Evolutionary conservation across 192 early-diverging fungal species (phyloP), one percentile per base, ranked within the genome.

Genomic region (Coemansia sp.): DNA sequence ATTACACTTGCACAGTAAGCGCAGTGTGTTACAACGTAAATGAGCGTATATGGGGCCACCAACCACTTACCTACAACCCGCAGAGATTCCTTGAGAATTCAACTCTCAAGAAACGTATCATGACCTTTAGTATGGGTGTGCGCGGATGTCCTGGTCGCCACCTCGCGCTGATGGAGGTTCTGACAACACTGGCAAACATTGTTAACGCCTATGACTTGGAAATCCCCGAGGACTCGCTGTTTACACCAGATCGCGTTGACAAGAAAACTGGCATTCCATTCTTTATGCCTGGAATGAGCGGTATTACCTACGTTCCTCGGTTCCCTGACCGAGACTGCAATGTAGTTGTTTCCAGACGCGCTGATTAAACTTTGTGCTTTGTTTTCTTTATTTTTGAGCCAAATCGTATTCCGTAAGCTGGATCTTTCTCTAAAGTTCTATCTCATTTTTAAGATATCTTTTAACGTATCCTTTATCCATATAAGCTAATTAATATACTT

Each of bases 271-370:
- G 57, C 0, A 42, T 48, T 12, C 74, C 79, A 1, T 26, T 70
- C 15, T 43, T 72, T 32, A 81, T 81, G 79, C 79, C 79, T 0
- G 44, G 64, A 43, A 37, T 11, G 1, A 44, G 32, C 32, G 47
- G 69, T 0, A 56, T 65, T 26, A 81, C 73, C 18, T 69, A 65
- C 38, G 65, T 64, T 21, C 78, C 78, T 4, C 59, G 52, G 39
- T 81, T 64, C 40, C 78, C 78, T 9, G 73, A 81, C 13, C 72
- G 78, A 18, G 78, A 81, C 65, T 81, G 78, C 57, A 60, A 70
- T 16, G 73, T 61, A 6, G n/a, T 81, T 0, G 61, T 75, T 15
- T 63, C 68, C 45, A 75, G 69, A 53, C 78, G 78, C 47, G 53
- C 47, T 37, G 41, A 58, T 26, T 26, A 26, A 3, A 26, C 0